A percentile compares a stretch with the other conserved stretches of the same genome.
Evolutionary conservation across 495 filamentous ascomycete genomes (phyloP).

Genomic region (Acidiella bohemica): DNA sequence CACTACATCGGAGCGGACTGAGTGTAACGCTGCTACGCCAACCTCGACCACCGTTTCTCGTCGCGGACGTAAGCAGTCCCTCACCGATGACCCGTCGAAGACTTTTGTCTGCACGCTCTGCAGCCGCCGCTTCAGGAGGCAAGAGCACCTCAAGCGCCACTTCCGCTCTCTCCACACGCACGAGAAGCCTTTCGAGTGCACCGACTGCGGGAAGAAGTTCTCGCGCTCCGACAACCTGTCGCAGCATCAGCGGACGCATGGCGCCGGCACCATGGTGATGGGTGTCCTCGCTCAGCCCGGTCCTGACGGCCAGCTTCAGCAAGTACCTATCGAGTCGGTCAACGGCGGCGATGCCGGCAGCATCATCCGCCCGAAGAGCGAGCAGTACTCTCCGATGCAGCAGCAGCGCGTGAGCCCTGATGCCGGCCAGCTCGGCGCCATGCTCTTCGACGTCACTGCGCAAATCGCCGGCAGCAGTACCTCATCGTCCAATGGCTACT

Average conservation of each 20-base stretch:
- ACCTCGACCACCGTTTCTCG: slow-evolving; percentile 60
- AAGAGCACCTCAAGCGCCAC: slow-evolving; percentile 98
- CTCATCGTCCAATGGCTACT: slow-evolving; percentile 37
- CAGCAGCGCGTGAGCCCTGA: slow-evolving; percentile 15
- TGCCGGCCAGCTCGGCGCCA: slow-evolving; percentile 18
- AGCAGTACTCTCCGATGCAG: slow-evolving; percentile 6
- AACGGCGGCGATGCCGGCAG: slow-evolving; percentile 19
- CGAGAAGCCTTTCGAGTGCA: slow-evolving; percentile 96
- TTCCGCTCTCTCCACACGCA: slow-evolving; percentile 96
- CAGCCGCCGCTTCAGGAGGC: slow-evolving; percentile 91
- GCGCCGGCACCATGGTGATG: slow-evolving; percentile 78
- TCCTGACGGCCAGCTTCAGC: slow-evolving; percentile 30
- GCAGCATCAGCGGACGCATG: slow-evolving; percentile 92
- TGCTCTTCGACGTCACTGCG: slow-evolving; percentile 32
- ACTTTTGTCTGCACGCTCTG: slow-evolving; percentile 94
- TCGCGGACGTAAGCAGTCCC: slow-evolving; percentile 93
- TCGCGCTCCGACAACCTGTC: slow-evolving; percentile 94
- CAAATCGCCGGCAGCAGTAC: slow-evolving; percentile 38
- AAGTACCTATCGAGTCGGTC: slow-evolving; percentile 15
- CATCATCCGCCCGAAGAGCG: slow-evolving; percentile 18
- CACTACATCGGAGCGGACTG: slow-evolving; percentile 27
- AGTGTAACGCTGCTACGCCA: slow-evolving; percentile 16
- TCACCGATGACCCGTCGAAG: slow-evolving; percentile 97
- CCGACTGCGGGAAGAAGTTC: slow-evolving; percentile 98
- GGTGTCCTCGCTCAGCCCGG: slow-evolving; percentile 62